phyloP scores from a whole-genome alignment of 202 grass and related monocot species.

The Zizania palustris region DNA sequence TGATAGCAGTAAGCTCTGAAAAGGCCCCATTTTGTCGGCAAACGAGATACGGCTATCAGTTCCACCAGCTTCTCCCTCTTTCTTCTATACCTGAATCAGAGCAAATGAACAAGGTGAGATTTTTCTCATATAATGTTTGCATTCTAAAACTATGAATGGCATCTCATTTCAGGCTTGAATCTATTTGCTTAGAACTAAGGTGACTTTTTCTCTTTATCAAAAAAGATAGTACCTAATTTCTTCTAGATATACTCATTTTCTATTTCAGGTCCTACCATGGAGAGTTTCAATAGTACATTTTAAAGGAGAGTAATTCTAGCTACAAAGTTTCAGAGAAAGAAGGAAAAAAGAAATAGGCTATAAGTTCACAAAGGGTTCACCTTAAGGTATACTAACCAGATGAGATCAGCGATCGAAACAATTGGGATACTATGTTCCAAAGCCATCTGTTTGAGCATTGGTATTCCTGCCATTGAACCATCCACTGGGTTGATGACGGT shows the following conservation, averaged over 20 bases:
- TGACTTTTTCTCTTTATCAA: too few relatives aligned
- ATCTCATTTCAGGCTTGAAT: not conserved
- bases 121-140: not conserved
- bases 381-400: slow-evolving; percentile 75
- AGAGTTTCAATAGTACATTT: slow-evolving; percentile 14
- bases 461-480: slow-evolving; percentile 67
- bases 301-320: slow-evolving; percentile 13
- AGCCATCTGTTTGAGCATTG: slow-evolving; percentile 61
- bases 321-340: not conserved
- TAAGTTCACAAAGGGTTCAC: slow-evolving; percentile 55
- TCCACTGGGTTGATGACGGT: slow-evolving; percentile 72
- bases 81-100: slow-evolving; percentile 75
- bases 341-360: slow-evolving; percentile 1
- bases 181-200: not conserved
- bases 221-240: not conserved
- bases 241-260: not conserved
- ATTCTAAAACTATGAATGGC: not conserved
- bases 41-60: slow-evolving; percentile 72
- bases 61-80: slow-evolving; percentile 91
- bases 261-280: not conserved
- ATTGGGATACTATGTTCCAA: slow-evolving; percentile 69
- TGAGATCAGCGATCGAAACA: slow-evolving; percentile 84
- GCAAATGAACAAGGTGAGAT: slow-evolving; percentile 3
- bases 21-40: slow-evolving; percentile 94
- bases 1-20: slow-evolving; percentile 86